phyloP scores from a whole-genome alignment of 768 basidiomycete genomes.

The Kwoniella dejecticola region DNA sequence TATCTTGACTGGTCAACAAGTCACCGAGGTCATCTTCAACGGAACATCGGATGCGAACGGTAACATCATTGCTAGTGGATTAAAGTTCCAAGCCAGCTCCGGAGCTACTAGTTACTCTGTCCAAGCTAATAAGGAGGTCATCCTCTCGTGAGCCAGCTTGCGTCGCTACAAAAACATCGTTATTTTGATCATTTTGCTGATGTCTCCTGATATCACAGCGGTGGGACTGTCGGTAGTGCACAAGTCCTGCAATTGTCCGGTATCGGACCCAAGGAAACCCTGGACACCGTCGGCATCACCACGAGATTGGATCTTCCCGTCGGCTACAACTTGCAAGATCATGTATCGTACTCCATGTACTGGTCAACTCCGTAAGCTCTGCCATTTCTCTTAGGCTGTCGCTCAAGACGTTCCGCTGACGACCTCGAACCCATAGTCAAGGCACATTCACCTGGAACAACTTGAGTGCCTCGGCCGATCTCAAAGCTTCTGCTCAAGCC shows the following conservation, averaged over 20 bases:
- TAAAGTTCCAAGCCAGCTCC: conserved; percentile 60
- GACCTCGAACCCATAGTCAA: conserved; percentile 15
- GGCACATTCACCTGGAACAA: conserved; percentile 45
- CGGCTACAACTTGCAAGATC: conserved; percentile 73
- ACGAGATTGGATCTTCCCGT: conserved; percentile 70
- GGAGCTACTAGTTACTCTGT: conserved; percentile 58
- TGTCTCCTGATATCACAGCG: conserved; percentile 32
- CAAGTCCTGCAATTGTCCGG: conserved; percentile 69
- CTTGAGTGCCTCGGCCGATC: conserved; percentile 22
- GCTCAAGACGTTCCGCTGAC: neutral
- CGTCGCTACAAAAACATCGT: too few species aligned
- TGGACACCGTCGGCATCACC: conserved; percentile 62
- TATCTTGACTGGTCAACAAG: conserved; percentile 66
- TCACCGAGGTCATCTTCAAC: conserved; percentile 62
- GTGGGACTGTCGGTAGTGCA: conserved; percentile 60
- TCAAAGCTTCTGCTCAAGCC: conserved; percentile 29
- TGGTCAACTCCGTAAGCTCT: conserved; percentile 40
- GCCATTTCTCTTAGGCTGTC: neutral
- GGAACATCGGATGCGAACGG: conserved; percentile 47
- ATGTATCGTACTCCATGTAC: conserved; percentile 57
- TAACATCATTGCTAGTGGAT: conserved; percentile 58
- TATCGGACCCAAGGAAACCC: conserved; percentile 67
- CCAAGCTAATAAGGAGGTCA: conserved; percentile 66
- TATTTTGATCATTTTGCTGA: too few species aligned
- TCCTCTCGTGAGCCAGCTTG: conserved; percentile 58